Evolutionary conservation across 306 rosid species (phyloP).

Genomic region (Cajanus cajan): DNA sequence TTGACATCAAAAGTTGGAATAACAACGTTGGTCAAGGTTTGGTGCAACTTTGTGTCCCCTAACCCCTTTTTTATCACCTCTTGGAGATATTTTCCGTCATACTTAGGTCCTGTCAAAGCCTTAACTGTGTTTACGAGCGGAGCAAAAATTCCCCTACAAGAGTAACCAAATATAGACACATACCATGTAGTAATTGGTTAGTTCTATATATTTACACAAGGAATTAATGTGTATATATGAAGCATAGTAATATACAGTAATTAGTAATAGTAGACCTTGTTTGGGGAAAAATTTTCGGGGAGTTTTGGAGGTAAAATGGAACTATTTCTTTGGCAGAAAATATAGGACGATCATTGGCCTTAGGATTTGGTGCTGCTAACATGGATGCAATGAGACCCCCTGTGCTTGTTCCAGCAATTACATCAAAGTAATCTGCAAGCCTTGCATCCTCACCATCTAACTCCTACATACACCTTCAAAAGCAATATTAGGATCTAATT

Average conservation of each 20-base stretch:
- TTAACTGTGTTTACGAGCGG: neutral
- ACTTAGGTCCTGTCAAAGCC: slow-evolving; percentile 36
- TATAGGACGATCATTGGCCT: slow-evolving; percentile 28
- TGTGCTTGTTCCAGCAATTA: slow-evolving; percentile 42
- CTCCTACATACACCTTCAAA: neutral
- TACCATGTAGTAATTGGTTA: neutral
- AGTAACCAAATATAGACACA: neutral
- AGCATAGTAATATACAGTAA: too few species aligned
- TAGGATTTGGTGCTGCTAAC: slow-evolving; percentile 35
- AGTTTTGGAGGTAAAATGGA: slow-evolving; percentile 21
- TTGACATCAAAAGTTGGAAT: slow-evolving; percentile 40
- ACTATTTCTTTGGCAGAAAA: slow-evolving; percentile 33
- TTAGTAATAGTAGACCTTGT: neutral
- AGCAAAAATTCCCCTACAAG: slow-evolving; percentile 37
- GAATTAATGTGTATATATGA: too few species aligned
- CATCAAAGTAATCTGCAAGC: slow-evolving; percentile 41
- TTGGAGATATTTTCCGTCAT: slow-evolving; percentile 29
- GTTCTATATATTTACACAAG: neutral
- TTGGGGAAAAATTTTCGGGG: slow-evolving; percentile 33
- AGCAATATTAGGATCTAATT: neutral
- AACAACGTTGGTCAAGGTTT: slow-evolving; percentile 38
- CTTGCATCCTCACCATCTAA: slow-evolving; percentile 35
- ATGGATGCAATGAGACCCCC: slow-evolving; percentile 40
- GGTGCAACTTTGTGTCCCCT: slow-evolving; percentile 16
- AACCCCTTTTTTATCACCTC: neutral